These are phyloP conservation scores for Acanthamoeba culbertsoni DNA, from an alignment of 208 protist genomes.

Conservation along the genomic window DNA sequence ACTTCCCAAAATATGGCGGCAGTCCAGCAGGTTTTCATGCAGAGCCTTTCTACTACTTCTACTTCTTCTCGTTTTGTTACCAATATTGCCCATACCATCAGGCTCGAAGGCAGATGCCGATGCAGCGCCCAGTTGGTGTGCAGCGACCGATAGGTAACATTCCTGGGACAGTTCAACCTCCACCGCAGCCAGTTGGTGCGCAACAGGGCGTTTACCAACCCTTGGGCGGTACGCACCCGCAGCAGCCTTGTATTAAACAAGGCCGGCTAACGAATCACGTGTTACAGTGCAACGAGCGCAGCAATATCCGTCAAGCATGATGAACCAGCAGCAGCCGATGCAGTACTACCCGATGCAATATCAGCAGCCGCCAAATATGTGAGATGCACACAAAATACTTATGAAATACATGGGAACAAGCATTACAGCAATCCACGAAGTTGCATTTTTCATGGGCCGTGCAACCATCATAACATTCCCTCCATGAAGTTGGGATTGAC, in stretches of 20 bases:
- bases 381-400: neutral
- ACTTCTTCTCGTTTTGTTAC: neutral
- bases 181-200: neutral
- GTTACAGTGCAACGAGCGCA: too few relatives aligned
- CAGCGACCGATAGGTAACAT: conserved; percentile 10
- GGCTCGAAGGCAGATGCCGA: neutral
- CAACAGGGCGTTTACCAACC: neutral
- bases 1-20: too few relatives aligned
- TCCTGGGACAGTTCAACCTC: neutral
- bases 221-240: neutral
- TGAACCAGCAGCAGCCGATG: neutral
- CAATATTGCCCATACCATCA: neutral
- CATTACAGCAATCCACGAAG: neutral
- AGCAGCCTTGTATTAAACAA: too few relatives aligned
- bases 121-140: neutral
- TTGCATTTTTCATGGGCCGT: neutral
- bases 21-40: neutral
- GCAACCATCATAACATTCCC: too few relatives aligned
- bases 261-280: too few relatives aligned
- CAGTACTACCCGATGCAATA: conserved; percentile 23
- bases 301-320: neutral
- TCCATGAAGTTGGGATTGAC: too few relatives aligned
- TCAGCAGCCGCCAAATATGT: neutral
- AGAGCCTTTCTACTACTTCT: too few relatives aligned
- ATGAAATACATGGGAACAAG: neutral